phyloP scores from a whole-genome alignment of 257 asterid genomes.

The Scutellaria barbata region DNA sequence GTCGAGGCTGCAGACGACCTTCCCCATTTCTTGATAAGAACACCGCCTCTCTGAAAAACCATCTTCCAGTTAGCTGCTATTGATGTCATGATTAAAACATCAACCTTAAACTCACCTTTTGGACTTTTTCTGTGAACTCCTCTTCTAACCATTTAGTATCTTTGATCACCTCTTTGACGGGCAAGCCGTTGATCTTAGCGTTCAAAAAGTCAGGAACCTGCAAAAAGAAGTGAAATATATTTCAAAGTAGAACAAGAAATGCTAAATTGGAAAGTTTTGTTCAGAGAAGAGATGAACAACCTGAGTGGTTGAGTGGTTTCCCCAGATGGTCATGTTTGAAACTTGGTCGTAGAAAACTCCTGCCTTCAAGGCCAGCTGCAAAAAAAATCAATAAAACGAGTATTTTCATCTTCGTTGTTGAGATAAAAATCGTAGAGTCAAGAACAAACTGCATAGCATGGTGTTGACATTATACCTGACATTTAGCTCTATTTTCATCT shows the following conservation, averaged over 20 bases:
- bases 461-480: conserved; percentile 60
- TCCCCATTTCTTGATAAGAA: conserved; percentile 95
- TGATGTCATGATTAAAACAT: not conserved
- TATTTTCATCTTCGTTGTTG: not conserved
- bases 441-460: not conserved
- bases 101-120: conserved; percentile 57
- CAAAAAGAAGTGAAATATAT: not conserved
- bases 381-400: not conserved
- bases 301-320: conserved; percentile 99
- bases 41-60: conserved; percentile 89
- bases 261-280: not conserved
- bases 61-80: conserved; percentile 12
- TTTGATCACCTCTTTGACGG: conserved; percentile 81
- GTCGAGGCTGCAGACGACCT: conserved; percentile 99
- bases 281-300: conserved; percentile 38
- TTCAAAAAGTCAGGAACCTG: conserved; percentile 97
- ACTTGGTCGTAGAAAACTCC: conserved; percentile 97
- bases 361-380: conserved; percentile 91
- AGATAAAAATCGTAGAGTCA: not conserved
- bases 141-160: conserved; percentile 91
- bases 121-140: conserved; percentile 90
- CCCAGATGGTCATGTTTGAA: conserved; percentile 95
- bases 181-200: conserved; percentile 78
- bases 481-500: conserved; percentile 98
- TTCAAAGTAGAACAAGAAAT: not conserved